phyloP scores from a whole-genome alignment of 805 yeast genomes.

The Lipomyces japonicus region DNA sequence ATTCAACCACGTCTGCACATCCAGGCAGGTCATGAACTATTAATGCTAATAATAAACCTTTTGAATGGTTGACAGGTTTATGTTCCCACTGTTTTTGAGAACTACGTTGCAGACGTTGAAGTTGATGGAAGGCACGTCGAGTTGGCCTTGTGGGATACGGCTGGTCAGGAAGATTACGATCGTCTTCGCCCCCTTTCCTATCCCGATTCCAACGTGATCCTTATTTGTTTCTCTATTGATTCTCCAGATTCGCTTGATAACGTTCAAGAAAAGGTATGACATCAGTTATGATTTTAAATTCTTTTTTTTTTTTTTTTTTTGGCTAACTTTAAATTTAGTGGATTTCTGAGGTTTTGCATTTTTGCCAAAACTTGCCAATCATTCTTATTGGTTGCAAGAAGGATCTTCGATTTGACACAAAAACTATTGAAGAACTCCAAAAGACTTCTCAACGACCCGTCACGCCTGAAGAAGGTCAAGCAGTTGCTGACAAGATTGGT shows the following conservation, averaged over 20 bases:
- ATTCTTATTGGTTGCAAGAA: constrained; percentile 88
- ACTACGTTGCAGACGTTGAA: constrained; percentile 95
- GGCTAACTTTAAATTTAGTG: constrained; percentile 42
- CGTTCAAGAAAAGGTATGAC: constrained; percentile 71
- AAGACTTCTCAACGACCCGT: constrained; percentile 79
- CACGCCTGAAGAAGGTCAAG: constrained; percentile 73
- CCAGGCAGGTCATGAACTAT: not conserved
- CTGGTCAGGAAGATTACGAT: constrained; percentile 97
- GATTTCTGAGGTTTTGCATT: constrained; percentile 89
- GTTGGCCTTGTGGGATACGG: constrained; percentile 95
- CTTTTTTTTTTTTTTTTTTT: not conserved
- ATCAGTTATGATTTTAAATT: not conserved
- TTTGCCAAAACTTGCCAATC: constrained; percentile 92
- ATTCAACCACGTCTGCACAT: not conserved
- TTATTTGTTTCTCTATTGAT: constrained; percentile 87
- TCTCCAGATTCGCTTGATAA: constrained; percentile 89
- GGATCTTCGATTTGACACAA: constrained; percentile 79
- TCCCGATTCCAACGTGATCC: constrained; percentile 87
- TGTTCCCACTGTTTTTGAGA: constrained; percentile 95
- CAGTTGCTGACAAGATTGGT: constrained; percentile 84
- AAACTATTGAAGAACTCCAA: constrained; percentile 68
- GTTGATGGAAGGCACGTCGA: constrained; percentile 89
- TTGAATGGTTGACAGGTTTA: constrained; percentile 47
- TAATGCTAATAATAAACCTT: not conserved
- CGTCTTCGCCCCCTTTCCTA: constrained; percentile 86